Evolutionary conservation across 2,329 filamentous ascomycete genomes (phyloP).

Genomic region (Ophiostoma quercus): DNA sequence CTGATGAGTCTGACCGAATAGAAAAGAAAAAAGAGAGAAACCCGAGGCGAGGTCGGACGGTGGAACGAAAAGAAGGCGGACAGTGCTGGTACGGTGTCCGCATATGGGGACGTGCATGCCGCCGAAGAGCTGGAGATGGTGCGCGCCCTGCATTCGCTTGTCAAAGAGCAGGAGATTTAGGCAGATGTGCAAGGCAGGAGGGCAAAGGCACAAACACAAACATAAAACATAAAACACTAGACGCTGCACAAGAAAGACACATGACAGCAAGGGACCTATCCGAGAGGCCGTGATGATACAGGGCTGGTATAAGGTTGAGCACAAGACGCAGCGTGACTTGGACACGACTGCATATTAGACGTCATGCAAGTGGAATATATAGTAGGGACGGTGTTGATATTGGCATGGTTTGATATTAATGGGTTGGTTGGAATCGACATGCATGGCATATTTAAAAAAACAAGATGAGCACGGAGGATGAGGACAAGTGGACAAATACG

Average conservation of each 20-base stretch:
- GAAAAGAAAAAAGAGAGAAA: background rate
- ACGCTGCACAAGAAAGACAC: background rate
- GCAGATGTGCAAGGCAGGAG: background rate
- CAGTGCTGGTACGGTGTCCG: background rate
- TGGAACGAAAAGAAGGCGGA: background rate
- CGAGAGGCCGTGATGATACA: background rate
- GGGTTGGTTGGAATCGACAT: background rate
- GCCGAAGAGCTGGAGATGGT: background rate
- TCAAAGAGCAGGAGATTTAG: background rate
- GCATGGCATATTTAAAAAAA: background rate
- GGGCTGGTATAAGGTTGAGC: background rate
- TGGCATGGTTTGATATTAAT: background rate
- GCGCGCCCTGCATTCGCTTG: conserved; percentile 7
- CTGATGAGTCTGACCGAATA: background rate
- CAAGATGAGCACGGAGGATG: background rate
- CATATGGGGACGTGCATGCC: background rate
- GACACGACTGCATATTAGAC: background rate
- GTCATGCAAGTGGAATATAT: background rate
- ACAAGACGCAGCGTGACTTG: background rate
- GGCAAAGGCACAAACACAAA: background rate
- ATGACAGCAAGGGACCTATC: conserved; percentile 3
- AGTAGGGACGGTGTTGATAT: background rate
- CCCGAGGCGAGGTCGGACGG: background rate
- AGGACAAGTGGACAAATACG: background rate
- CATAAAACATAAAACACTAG: background rate